These are phyloP conservation scores for Euptelea pleiosperma DNA, from an alignment of 164 flowering plant genomes.

Conservation along the genomic window DNA sequence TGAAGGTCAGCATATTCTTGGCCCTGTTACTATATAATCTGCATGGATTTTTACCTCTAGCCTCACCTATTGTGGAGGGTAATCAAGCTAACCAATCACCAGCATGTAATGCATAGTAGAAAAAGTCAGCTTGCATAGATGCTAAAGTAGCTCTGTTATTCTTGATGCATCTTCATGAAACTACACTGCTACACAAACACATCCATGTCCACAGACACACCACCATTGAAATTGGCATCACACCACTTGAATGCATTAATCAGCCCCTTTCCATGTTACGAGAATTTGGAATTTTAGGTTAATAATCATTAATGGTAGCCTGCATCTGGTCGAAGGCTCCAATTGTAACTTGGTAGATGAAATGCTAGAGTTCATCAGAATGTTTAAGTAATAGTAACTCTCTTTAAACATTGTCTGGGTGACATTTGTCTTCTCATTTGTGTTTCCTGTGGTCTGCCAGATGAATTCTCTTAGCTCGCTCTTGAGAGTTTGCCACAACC, in stretches of 20 bases:
- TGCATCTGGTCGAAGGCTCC: too few species aligned
- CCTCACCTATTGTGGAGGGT: not conserved
- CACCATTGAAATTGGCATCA: too few species aligned
- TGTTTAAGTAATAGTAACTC: not conserved
- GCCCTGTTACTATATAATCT: not conserved
- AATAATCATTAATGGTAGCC: too few species aligned
- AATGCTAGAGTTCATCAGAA: too few species aligned
- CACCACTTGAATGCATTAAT: too few species aligned
- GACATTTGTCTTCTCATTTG: constrained; percentile 2
- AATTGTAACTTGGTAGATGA: not conserved
- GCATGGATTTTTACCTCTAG: not conserved
- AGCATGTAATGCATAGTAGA: not conserved
- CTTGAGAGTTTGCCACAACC: constrained; percentile 61
- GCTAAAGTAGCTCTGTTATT: too few species aligned
- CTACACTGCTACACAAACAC: too few species aligned
- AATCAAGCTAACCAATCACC: not conserved
- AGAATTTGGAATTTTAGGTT: too few species aligned
- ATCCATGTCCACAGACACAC: too few species aligned
- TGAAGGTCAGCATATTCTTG: constrained; percentile 64
- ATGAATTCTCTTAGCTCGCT: constrained; percentile 89
- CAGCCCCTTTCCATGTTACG: too few species aligned
- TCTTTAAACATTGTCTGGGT: not conserved
- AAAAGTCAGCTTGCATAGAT: not conserved
- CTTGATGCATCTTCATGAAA: too few species aligned
- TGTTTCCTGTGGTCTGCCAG: constrained; percentile 36